Conservation (phyloP, 768 basidiomycete genomes). For the Lactifluus pinguis region DNA sequence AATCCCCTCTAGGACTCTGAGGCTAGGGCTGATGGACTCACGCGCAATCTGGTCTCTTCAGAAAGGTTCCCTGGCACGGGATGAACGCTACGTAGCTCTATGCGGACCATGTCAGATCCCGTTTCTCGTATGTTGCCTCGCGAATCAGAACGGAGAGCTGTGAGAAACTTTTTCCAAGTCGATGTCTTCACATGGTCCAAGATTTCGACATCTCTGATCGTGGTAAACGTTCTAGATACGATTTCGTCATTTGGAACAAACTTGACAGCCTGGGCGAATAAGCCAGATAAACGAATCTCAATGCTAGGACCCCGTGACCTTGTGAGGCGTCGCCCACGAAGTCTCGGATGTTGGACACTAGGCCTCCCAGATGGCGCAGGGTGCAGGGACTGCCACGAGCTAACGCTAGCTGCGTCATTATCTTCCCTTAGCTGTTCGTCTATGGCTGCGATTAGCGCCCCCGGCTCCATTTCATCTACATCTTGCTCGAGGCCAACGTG, state of each 20-base stretch:
- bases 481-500: conserved; percentile 86
- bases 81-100: conserved; percentile 67
- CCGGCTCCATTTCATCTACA: conserved; percentile 62
- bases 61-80: conserved; percentile 58
- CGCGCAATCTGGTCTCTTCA: conserved; percentile 73
- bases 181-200: conserved; percentile 97
- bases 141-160: conserved; percentile 73
- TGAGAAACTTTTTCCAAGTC: conserved; percentile 97
- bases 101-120: conserved; percentile 86
- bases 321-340: conserved; percentile 45
- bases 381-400: conserved; percentile 86
- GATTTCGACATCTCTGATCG: conserved; percentile 73
- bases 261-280: conserved; percentile 59
- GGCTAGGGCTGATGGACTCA: conserved; percentile 29
- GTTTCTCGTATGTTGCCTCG: conserved; percentile 86
- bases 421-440: conserved; percentile 83
- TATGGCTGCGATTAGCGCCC: conserved; percentile 79
- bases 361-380: conserved; percentile 32
- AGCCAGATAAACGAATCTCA: conserved; percentile 65
- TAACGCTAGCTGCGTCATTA: conserved; percentile 62
- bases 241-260: conserved; percentile 46
- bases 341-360: background rate
- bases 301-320: conserved; percentile 75
- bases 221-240: conserved; percentile 58
- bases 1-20: conserved; percentile 1